A percentile compares a stretch with the other conserved stretches of the same genome.
Evolutionary conservation across 164 flowering plant genomes (phyloP).

Genomic region (Vitis riparia): DNA sequence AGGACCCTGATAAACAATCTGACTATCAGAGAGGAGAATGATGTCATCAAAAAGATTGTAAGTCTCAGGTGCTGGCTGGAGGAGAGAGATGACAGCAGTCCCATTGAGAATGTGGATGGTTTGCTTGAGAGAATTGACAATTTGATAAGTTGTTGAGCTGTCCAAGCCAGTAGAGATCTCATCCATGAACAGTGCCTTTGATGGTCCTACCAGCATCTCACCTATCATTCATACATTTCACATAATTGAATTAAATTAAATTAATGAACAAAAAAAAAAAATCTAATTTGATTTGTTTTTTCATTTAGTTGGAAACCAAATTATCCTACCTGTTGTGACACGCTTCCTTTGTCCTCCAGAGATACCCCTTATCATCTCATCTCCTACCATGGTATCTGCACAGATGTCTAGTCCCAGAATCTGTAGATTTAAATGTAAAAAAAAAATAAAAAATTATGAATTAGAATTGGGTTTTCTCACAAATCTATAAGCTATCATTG

Average conservation of each 20-base stretch:
- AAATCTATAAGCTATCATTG: background rate
- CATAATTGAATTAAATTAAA: background rate
- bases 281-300: background rate
- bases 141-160: slow-evolving; percentile 79
- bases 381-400: slow-evolving; percentile 45
- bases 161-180: slow-evolving; percentile 89
- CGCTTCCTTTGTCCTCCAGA: slow-evolving; percentile 54
- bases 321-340: slow-evolving; percentile 34
- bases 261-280: background rate
- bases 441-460: background rate
- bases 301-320: background rate
- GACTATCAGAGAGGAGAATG: slow-evolving; percentile 71
- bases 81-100: slow-evolving; percentile 73
- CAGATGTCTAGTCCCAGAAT: slow-evolving; percentile 45
- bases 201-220: slow-evolving; percentile 85
- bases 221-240: slow-evolving; percentile 26
- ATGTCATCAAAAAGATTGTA: slow-evolving; percentile 75
- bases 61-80: slow-evolving; percentile 91
- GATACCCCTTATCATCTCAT: slow-evolving; percentile 45
- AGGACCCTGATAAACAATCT: slow-evolving; percentile 75
- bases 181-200: slow-evolving; percentile 78
- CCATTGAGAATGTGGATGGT: slow-evolving; percentile 56
- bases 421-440: slow-evolving; percentile 13
- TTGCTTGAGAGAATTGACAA: slow-evolving; percentile 63
- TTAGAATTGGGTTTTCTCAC: background rate